phyloP scores from a whole-genome alignment of 2,329 filamentous ascomycete species.

The Ophiostoma fasciatum region DNA sequence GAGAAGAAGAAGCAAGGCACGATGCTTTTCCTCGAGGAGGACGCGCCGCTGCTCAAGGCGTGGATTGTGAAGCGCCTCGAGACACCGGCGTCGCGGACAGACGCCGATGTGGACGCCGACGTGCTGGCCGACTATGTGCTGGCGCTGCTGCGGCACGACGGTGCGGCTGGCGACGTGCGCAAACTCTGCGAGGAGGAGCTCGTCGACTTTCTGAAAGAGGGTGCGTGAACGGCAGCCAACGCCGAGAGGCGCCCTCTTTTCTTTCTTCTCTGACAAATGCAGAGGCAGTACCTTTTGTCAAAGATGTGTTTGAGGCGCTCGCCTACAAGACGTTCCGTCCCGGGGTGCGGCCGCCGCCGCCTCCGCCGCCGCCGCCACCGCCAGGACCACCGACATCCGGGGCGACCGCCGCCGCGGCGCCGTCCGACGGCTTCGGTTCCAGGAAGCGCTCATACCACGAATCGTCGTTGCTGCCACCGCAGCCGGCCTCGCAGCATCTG shows the following conservation, averaged over 20 bases:
- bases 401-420: background rate
- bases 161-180: constrained; percentile 47
- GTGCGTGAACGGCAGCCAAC: too few species aligned
- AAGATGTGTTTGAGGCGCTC: constrained; percentile 55
- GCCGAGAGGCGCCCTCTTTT: too few species aligned
- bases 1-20: too few species aligned
- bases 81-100: constrained; percentile 67
- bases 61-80: constrained; percentile 70
- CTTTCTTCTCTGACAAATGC: background rate
- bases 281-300: constrained; percentile 49
- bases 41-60: constrained; percentile 49
- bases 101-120: constrained; percentile 67
- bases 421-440: constrained; percentile 13
- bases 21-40: constrained; percentile 50
- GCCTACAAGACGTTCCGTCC: constrained; percentile 46
- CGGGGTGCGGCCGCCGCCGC: constrained; percentile 24
- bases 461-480: constrained; percentile 3
- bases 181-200: constrained; percentile 57
- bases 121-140: constrained; percentile 77
- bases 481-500: background rate
- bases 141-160: constrained; percentile 58
- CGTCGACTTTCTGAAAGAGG: constrained; percentile 59
- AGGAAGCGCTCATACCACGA: constrained; percentile 44
- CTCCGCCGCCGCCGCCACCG: background rate
- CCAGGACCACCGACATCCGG: too few species aligned